Base-by-base conservation (phyloP, 768 basidiomycete genomes). In the Tricholoma furcatifolium region DNA sequence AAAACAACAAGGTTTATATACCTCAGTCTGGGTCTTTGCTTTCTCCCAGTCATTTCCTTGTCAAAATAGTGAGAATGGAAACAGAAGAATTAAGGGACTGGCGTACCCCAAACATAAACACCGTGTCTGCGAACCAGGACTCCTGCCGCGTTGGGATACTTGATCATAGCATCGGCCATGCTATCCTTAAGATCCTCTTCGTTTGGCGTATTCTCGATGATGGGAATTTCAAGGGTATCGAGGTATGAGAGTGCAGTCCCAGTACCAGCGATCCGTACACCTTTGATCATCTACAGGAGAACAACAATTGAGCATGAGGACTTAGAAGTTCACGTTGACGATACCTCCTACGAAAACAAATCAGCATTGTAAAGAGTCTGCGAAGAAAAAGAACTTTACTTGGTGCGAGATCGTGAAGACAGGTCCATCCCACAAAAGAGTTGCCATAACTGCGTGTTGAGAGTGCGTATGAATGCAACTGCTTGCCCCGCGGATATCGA, bases 401-500 rank as follows among this genome's bases (percentile, higher is more conserved):
- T 91, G 91, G 67, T 94, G 92, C 9, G 88, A 91, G 58, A 94
- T 90, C 53, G 76, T 78, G 60, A 94, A 94, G 17, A 82, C 73
- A 21, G 79, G 73, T 0, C 83, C 86, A 4, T 79, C 74, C 81
- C 85, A 92, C 14, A 93, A 74, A 32, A 95, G 69, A 0, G 92
- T 93, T 1, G 86, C 87, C 84, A 94, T 90, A 38, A 95, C 93
- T 35, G 85, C 92, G 66, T 93, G 83, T 65, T 94, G 92, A 0
- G 88, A 91, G 64, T 94, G 93, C 0, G 92, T 94, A 64, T 94
- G 93, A 56, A 95, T 92, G 61, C 91, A 94, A 40, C 90, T 90
- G 1, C 88, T 88, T 2, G 92, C 91, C 53, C 79, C 73, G 18
- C 90, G 77, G 57, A 89, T 70, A 30, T 87, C 85, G 64, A 93